Conservation (phyloP, 2,329 filamentous ascomycete species). For the Hymenotorrendiella dingleyae region DNA sequence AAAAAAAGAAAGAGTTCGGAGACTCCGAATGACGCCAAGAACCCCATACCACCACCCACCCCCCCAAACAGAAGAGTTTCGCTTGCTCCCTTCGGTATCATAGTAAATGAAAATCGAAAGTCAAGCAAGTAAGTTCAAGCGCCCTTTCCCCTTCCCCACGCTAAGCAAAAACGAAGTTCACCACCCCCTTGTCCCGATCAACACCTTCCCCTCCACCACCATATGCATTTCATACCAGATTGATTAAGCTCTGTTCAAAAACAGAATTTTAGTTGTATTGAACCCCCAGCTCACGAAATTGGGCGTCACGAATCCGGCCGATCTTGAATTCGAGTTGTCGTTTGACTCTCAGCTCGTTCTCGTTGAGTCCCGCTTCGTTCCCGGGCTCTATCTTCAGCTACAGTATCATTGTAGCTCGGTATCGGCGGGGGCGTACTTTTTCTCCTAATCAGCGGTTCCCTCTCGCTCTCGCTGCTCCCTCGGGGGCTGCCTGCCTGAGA, state of each 20-base stretch:
- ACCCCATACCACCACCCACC: too few species aligned
- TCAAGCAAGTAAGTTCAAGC: too few species aligned
- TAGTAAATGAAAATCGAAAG: not conserved
- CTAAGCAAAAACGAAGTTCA: not conserved
- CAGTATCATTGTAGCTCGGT: slow-evolving; percentile 31
- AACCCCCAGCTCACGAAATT: not conserved
- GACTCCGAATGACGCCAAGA: too few species aligned
- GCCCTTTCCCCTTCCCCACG: not conserved
- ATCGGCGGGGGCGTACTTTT: slow-evolving; percentile 30
- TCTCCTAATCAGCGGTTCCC: slow-evolving; percentile 42
- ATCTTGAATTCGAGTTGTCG: not conserved
- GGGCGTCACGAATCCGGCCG: not conserved
- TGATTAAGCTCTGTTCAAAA: too few species aligned
- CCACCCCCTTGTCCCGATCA: not conserved
- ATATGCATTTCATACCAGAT: not conserved
- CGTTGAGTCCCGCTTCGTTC: slow-evolving; percentile 20
- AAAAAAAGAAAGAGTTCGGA: too few species aligned
- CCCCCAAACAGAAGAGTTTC: too few species aligned
- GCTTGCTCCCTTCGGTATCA: not conserved
- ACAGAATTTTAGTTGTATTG: too few species aligned
- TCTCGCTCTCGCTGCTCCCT: slow-evolving; percentile 48
- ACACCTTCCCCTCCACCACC: not conserved
- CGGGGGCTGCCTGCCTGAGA: slow-evolving; percentile 51
- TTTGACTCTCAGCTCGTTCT: slow-evolving; percentile 1
- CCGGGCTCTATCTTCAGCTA: slow-evolving; percentile 25